These are phyloP conservation scores for Curvularia sp. DNA, from an alignment of 2,329 filamentous ascomycete genomes.

Conservation along the genomic window DNA sequence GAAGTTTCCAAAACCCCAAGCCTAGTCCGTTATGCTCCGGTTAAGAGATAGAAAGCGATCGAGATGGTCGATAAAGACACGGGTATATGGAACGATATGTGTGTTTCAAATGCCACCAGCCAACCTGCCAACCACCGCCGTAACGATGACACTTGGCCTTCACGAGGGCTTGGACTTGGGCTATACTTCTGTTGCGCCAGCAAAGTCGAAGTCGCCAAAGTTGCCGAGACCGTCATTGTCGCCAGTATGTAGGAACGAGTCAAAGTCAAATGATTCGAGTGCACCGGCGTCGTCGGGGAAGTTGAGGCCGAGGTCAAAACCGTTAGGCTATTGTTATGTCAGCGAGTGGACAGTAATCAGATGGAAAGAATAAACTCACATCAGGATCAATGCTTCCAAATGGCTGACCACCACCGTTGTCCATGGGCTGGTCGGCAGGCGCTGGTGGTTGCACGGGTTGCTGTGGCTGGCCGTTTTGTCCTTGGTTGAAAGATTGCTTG, in stretches of 20 bases:
- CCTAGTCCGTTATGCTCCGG: slow-evolving; percentile 6
- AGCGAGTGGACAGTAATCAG: slow-evolving; percentile 30
- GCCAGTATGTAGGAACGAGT: slow-evolving; percentile 67
- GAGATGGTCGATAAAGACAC: slow-evolving; percentile 11
- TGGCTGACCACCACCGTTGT: slow-evolving; percentile 39
- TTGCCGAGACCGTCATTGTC: slow-evolving; percentile 52
- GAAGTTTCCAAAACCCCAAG: slow-evolving; percentile 10
- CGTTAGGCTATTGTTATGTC: slow-evolving; percentile 39
- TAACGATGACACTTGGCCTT: slow-evolving; percentile 1
- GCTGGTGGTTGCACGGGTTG: slow-evolving; percentile 44
- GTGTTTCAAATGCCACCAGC: slow-evolving; percentile 6
- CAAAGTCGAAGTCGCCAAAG: slow-evolving; percentile 46
- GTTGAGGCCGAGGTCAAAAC: slow-evolving; percentile 51
- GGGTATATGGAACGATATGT: slow-evolving; percentile 12
- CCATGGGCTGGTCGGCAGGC: slow-evolving; percentile 46
- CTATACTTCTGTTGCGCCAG: slow-evolving; percentile 40
- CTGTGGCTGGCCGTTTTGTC: slow-evolving; percentile 46
- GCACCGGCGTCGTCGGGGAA: slow-evolving; percentile 66
- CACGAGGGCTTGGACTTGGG: not conserved
- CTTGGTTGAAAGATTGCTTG: slow-evolving; percentile 46
- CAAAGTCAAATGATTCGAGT: slow-evolving; percentile 71
- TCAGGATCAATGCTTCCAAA: slow-evolving; percentile 52
- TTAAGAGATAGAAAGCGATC: slow-evolving; percentile 12
- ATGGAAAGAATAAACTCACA: slow-evolving; percentile 31
- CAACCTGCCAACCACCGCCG: not conserved